Percentiles rank a stretch among this genome's conserved stretches.
These are phyloP conservation scores for Fusarium sp. DNA, from an alignment of 2,329 filamentous ascomycete species.

Conservation along the genomic window DNA sequence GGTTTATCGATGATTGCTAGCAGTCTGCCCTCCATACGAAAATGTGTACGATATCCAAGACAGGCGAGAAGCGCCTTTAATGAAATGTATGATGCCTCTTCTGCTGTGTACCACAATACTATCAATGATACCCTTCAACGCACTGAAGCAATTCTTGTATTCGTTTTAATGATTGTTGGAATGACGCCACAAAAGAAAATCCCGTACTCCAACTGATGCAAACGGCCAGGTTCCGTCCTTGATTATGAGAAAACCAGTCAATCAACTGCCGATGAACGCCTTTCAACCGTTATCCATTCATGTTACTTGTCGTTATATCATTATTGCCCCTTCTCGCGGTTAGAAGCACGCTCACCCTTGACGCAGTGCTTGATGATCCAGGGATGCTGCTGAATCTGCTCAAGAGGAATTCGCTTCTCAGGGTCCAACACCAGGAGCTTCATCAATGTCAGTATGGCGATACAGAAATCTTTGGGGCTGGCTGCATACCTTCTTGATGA, in stretches of 20 bases:
- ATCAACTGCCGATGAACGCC: conserved; percentile 38
- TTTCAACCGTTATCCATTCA: conserved; percentile 24
- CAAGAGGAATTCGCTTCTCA: conserved; percentile 89
- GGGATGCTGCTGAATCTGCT: conserved; percentile 88
- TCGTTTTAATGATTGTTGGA: conserved; percentile 16
- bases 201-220: conserved; percentile 48
- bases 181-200: conserved; percentile 36
- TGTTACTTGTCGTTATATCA: conserved; percentile 32
- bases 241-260: conserved; percentile 14
- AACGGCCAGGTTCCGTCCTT: conserved; percentile 34
- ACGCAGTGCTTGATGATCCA: conserved; percentile 98
- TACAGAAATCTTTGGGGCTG: neutral
- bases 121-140: conserved; percentile 41
- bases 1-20: conserved; percentile 76
- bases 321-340: conserved; percentile 57
- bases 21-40: neutral
- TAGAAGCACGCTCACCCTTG: conserved; percentile 65
- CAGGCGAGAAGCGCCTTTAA: conserved; percentile 17
- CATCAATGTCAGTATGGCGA: conserved; percentile 39
- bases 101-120: conserved; percentile 36
- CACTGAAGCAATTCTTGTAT: conserved; percentile 26
- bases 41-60: conserved; percentile 40
- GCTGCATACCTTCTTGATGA: conserved; percentile 83
- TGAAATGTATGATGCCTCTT: conserved; percentile 19
- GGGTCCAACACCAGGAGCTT: conserved; percentile 91